phyloP scores from a whole-genome alignment of 202 grass and related monocot genomes.

The Hordeum pubiflorum region DNA sequence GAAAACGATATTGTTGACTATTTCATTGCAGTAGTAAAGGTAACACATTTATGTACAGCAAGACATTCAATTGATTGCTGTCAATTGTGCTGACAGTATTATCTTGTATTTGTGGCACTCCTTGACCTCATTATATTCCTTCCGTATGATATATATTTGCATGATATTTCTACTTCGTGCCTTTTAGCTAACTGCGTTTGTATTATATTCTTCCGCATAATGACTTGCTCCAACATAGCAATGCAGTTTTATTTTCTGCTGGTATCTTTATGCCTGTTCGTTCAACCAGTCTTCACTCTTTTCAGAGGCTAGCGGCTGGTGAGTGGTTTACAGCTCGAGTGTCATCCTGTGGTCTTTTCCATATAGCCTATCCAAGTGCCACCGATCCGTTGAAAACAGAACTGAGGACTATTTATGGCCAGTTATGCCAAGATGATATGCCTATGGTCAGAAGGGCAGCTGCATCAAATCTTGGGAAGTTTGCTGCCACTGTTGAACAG shows the following conservation, averaged over 20 bases:
- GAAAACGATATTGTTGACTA: conserved; percentile 79
- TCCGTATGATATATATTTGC: background rate
- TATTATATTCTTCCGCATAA: background rate
- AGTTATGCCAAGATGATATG: conserved; percentile 96
- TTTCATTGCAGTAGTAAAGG: conserved; percentile 76
- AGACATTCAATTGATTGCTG: background rate
- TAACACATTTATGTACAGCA: background rate
- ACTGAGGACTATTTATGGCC: conserved; percentile 69
- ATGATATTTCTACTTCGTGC: background rate
- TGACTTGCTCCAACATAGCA: background rate
- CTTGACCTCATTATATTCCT: background rate
- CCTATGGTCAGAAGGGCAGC: conserved; percentile 97
- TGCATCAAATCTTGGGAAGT: conserved; percentile 94
- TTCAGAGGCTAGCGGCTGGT: conserved; percentile 78
- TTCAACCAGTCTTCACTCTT: background rate
- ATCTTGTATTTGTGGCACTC: background rate
- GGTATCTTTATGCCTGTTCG: background rate
- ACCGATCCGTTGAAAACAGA: conserved; percentile 75
- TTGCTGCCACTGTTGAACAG: conserved; percentile 79
- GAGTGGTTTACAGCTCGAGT: conserved; percentile 96
- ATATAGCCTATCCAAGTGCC: conserved; percentile 85
- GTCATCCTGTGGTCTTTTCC: conserved; percentile 86
- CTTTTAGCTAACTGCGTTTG: background rate
- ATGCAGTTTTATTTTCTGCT: background rate
- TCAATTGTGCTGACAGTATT: background rate